These are phyloP conservation scores for Ochetophila trinervis DNA, from an alignment of 306 rosid genomes.

Conservation along the genomic window DNA sequence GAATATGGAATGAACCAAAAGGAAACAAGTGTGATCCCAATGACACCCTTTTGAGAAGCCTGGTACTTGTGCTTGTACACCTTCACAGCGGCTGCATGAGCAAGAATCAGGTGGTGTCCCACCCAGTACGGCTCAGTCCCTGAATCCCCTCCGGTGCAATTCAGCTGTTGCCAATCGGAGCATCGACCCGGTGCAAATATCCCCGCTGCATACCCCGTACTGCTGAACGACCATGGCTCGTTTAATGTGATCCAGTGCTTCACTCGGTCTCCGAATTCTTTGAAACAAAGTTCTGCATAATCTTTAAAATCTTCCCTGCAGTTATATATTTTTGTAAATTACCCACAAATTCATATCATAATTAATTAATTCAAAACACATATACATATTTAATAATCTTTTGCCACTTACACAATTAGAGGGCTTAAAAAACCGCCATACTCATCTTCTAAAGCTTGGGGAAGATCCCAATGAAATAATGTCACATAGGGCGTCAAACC, in stretches of 20 bases:
- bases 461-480: constrained; percentile 41
- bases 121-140: constrained; percentile 62
- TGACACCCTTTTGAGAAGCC: constrained; percentile 62
- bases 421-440: constrained; percentile 34
- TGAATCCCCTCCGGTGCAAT: constrained; percentile 61
- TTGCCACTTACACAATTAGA: constrained; percentile 28
- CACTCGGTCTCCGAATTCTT: constrained; percentile 41
- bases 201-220: constrained; percentile 27
- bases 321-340: neutral
- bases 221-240: constrained; percentile 29
- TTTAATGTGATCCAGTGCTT: constrained; percentile 44
- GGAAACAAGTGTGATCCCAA: constrained; percentile 27
- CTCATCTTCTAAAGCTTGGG: constrained; percentile 33
- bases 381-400: too few relatives aligned
- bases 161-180: constrained; percentile 38
- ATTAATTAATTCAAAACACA: too few relatives aligned
- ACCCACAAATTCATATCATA: too few relatives aligned
- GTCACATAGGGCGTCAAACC: constrained; percentile 33
- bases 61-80: constrained; percentile 51
- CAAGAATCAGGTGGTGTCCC: constrained; percentile 52
- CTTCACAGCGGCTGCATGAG: constrained; percentile 59
- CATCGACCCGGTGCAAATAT: constrained; percentile 35
- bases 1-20: constrained; percentile 30
- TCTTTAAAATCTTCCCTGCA: constrained; percentile 31
- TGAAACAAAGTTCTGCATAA: constrained; percentile 36